phyloP scores from a whole-genome alignment of 192 early-diverging fungal genomes.

The Coemansia biformis region DNA sequence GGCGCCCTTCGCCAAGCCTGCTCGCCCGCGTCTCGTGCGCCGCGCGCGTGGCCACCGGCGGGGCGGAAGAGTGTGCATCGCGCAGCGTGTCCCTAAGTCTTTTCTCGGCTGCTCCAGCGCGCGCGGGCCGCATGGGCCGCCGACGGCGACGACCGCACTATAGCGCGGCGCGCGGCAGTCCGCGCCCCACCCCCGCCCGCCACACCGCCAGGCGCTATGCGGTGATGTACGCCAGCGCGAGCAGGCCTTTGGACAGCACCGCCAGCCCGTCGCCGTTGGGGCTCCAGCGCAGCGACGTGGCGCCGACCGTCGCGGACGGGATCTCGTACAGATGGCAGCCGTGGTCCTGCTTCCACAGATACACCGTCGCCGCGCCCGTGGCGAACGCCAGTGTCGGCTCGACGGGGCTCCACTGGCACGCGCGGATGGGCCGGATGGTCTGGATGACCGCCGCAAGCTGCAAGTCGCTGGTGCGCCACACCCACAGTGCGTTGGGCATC shows the following conservation, averaged over 20 bases:
- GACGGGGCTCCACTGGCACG: conserved; percentile 38
- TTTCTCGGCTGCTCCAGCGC: too few relatives aligned
- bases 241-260: conserved; percentile 31
- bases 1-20: too few relatives aligned
- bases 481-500: conserved; percentile 39
- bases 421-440: conserved; percentile 25
- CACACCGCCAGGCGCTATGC: too few relatives aligned
- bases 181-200: too few relatives aligned
- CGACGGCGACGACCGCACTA: too few relatives aligned
- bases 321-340: conserved; percentile 34
- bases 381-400: conserved; percentile 26
- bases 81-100: too few relatives aligned
- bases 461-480: conserved; percentile 31
- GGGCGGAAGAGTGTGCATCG: too few relatives aligned
- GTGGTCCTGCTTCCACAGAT: conserved; percentile 35
- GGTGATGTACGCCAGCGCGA: conserved; percentile 25
- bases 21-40: too few relatives aligned
- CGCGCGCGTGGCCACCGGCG: too few relatives aligned
- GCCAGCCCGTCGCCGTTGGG: conserved; percentile 36
- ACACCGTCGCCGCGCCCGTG: conserved; percentile 26
- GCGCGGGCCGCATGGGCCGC: too few relatives aligned
- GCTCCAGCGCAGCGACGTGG: conserved; percentile 21
- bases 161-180: too few relatives aligned
- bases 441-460: conserved; percentile 26
- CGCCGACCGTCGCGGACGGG: conserved; percentile 15